Conservation (phyloP, 2,329 filamentous ascomycete genomes). For the Cytospora paraplurivora region DNA sequence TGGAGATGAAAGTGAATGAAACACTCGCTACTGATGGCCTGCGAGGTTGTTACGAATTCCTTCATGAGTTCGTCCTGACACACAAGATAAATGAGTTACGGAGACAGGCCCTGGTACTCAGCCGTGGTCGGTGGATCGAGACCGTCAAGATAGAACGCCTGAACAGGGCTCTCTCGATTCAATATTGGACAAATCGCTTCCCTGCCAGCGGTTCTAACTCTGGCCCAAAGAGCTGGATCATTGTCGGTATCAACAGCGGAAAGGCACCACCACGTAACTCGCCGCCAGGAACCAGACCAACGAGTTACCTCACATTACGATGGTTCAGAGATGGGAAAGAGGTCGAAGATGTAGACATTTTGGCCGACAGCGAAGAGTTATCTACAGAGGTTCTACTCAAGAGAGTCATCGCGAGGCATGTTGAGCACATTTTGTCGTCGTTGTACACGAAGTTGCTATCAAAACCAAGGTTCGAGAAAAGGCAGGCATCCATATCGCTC, state of each 20-base stretch:
- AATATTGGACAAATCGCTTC: conserved; percentile 81
- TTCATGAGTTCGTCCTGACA: conserved; percentile 86
- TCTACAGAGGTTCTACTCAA: conserved; percentile 76
- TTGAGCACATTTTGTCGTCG: conserved; percentile 68
- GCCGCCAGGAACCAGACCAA: conserved; percentile 44
- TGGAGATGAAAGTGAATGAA: conserved; percentile 74
- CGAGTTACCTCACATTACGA: conserved; percentile 63
- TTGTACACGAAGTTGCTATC: conserved; percentile 63
- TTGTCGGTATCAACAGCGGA: conserved; percentile 78
- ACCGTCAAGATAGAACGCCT: conserved; percentile 76
- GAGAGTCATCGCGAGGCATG: conserved; percentile 73
- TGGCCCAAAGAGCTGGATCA: conserved; percentile 79
- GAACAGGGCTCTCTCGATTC: conserved; percentile 79
- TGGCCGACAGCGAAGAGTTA: conserved; percentile 66
- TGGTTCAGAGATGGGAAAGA: conserved; percentile 88
- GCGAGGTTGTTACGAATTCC: conserved; percentile 76
- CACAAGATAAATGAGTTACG: conserved; percentile 85
- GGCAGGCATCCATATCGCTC: conserved; percentile 60
- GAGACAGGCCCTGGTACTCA: conserved; percentile 73
- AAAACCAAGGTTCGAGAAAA: conserved; percentile 62
- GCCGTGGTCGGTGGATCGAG: conserved; percentile 73
- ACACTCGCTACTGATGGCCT: conserved; percentile 71
- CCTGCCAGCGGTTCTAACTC: conserved; percentile 49
- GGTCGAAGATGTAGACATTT: conserved; percentile 66
- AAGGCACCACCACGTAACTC: conserved; percentile 43